Evolutionary conservation across 106 monocot species (phyloP).

Genomic region (Platanthera zijinensis): DNA sequence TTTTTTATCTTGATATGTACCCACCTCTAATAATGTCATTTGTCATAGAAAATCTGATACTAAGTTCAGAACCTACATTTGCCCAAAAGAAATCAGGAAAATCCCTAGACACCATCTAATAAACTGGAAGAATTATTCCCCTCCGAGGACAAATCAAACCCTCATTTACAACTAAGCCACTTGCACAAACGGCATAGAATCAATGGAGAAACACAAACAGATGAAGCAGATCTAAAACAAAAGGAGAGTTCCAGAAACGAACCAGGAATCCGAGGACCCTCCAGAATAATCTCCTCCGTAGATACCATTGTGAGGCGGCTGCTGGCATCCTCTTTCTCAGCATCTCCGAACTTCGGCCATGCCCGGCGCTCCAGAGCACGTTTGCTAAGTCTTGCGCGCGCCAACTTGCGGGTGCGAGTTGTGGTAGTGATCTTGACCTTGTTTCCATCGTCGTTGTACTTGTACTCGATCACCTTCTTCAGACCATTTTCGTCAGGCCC

Average conservation of each 20-base stretch:
- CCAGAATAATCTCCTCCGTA: slow-evolving; percentile 86
- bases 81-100: not conserved
- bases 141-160: not conserved
- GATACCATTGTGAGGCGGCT: slow-evolving; percentile 82
- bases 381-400: slow-evolving; percentile 73
- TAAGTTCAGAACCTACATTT: no score
- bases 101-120: not conserved
- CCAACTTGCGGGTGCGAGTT: slow-evolving; percentile 58
- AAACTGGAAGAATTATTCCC: no score
- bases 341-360: slow-evolving; percentile 87
- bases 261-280: slow-evolving; percentile 75
- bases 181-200: not conserved
- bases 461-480: slow-evolving; percentile 65
- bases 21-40: no score
- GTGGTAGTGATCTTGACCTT: slow-evolving; percentile 78
- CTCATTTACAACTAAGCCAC: not conserved
- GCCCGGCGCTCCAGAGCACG: slow-evolving; percentile 70
- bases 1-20: no score
- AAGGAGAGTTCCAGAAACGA: not conserved
- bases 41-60: no score
- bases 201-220: not conserved
- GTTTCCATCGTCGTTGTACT: slow-evolving; percentile 67
- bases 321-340: slow-evolving; percentile 53
- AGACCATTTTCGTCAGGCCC: slow-evolving; percentile 83
- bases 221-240: not conserved